Conservation (phyloP, 768 basidiomycete genomes). For the Thelephora ganbajun region DNA sequence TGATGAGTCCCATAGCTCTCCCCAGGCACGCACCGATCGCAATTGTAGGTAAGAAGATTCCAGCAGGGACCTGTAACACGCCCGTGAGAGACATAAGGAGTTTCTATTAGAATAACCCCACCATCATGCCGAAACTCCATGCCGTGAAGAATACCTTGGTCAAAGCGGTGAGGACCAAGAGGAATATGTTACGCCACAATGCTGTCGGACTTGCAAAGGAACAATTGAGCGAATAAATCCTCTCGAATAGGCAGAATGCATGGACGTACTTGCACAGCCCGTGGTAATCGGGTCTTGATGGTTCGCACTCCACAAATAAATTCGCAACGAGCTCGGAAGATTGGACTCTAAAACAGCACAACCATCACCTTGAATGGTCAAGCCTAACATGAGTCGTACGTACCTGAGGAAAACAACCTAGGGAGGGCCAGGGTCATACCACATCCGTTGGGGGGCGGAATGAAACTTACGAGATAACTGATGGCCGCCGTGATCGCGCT, state of each 20-base stretch:
- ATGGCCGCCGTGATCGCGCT: conserved; percentile 58
- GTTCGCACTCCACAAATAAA: conserved; percentile 73
- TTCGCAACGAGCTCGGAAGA: conserved; percentile 74
- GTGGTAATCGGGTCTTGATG: conserved; percentile 49
- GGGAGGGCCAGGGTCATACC: neutral
- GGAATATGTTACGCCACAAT: conserved; percentile 52
- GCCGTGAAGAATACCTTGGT: conserved; percentile 52
- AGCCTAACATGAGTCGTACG: conserved; percentile 1
- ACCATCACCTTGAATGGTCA: neutral
- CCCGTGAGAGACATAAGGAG: neutral
- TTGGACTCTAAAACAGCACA: conserved; percentile 33
- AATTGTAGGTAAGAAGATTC: conserved; percentile 66
- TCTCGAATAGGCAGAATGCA: neutral
- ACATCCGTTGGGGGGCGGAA: neutral
- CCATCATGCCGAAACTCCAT: conserved; percentile 76
- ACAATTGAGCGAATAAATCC: neutral
- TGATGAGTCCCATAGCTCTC: conserved; percentile 54
- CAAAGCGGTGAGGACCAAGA: conserved; percentile 46
- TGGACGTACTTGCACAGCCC: conserved; percentile 65
- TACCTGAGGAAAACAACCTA: conserved; percentile 59
- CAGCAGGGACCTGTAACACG: conserved; percentile 44
- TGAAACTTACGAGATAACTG: conserved; percentile 42
- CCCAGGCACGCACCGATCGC: conserved; percentile 63
- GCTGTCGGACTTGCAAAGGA: conserved; percentile 37
- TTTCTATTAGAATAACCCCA: conserved; percentile 13